phyloP scores from a whole-genome alignment of 2,329 filamentous ascomycete genomes.

The Curvularia spicifera region DNA sequence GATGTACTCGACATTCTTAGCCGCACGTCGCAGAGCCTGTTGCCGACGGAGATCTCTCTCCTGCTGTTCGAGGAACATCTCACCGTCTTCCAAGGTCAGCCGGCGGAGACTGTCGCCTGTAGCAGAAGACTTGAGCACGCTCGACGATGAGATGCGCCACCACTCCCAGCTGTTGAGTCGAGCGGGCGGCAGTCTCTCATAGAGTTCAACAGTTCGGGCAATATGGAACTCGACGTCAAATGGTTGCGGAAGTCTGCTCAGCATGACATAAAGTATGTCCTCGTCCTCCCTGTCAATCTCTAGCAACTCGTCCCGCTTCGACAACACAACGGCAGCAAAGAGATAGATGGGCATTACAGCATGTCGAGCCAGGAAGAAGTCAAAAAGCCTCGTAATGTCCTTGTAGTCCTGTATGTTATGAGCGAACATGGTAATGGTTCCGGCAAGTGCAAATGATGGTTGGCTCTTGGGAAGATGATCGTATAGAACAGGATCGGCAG shows the following conservation, averaged over 20 bases:
- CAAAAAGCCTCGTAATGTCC: slow-evolving; percentile 89
- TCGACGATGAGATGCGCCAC: slow-evolving; percentile 73
- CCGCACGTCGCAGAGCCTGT: slow-evolving; percentile 56
- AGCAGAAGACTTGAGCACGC: slow-evolving; percentile 84
- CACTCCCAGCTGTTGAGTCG: slow-evolving; percentile 69
- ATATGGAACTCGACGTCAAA: slow-evolving; percentile 83
- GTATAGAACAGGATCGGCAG: slow-evolving; percentile 74
- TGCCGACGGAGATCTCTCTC: slow-evolving; percentile 71
- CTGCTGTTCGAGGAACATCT: slow-evolving; percentile 72
- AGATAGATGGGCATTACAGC: slow-evolving; percentile 91
- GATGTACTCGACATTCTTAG: slow-evolving; percentile 48
- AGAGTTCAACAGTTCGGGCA: slow-evolving; percentile 67
- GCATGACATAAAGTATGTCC: slow-evolving; percentile 87
- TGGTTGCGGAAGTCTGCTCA: slow-evolving; percentile 83
- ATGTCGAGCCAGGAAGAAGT: slow-evolving; percentile 85
- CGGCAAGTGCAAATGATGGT: slow-evolving; percentile 92
- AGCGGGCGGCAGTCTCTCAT: slow-evolving; percentile 72
- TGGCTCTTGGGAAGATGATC: slow-evolving; percentile 77
- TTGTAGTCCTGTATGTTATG: slow-evolving; percentile 92
- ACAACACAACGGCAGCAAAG: slow-evolving; percentile 77
- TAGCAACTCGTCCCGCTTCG: slow-evolving; percentile 82
- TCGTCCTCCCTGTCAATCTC: slow-evolving; percentile 75
- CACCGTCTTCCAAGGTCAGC: slow-evolving; percentile 71
- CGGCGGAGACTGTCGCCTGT: slow-evolving; percentile 56
- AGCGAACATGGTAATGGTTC: slow-evolving; percentile 92